These are phyloP conservation scores for Aspergillus bertholletiae DNA, from an alignment of 495 filamentous ascomycete species.

Conservation along the genomic window DNA sequence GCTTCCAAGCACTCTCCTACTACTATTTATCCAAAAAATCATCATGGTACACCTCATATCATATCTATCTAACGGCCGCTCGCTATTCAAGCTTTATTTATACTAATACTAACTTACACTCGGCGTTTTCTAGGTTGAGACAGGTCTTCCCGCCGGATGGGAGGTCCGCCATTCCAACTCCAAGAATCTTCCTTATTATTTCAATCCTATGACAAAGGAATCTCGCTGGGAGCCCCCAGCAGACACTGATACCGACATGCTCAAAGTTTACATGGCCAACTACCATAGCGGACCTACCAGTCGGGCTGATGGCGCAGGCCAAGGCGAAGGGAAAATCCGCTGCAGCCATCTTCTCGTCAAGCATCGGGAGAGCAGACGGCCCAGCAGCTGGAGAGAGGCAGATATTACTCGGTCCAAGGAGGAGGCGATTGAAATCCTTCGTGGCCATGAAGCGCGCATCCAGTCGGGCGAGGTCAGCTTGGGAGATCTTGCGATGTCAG, in stretches of 20 bases:
- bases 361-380: slow-evolving; percentile 79
- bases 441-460: slow-evolving; percentile 70
- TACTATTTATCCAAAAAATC: neutral
- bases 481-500: slow-evolving; percentile 77
- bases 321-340: slow-evolving; percentile 81
- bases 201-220: slow-evolving; percentile 75
- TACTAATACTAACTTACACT: slow-evolving; percentile 2
- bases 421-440: slow-evolving; percentile 75
- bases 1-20: no score
- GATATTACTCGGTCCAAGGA: slow-evolving; percentile 85
- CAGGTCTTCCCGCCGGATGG: slow-evolving; percentile 84
- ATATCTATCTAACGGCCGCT: neutral
- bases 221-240: slow-evolving; percentile 92
- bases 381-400: slow-evolving; percentile 86
- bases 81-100: neutral
- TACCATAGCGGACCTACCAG: slow-evolving; percentile 63
- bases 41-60: slow-evolving; percentile 7
- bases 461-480: slow-evolving; percentile 60
- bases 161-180: slow-evolving; percentile 94
- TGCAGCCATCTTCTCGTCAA: slow-evolving; percentile 90
- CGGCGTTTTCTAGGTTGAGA: slow-evolving; percentile 48
- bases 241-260: slow-evolving; percentile 80
- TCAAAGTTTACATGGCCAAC: slow-evolving; percentile 87
- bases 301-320: slow-evolving; percentile 43
- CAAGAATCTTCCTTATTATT: slow-evolving; percentile 98